A percentile compares a stretch with the other conserved stretches of the same genome.
Evolutionary conservation across 768 basidiomycete species (phyloP).

Genomic region (Panaeolus papilionaceus): DNA sequence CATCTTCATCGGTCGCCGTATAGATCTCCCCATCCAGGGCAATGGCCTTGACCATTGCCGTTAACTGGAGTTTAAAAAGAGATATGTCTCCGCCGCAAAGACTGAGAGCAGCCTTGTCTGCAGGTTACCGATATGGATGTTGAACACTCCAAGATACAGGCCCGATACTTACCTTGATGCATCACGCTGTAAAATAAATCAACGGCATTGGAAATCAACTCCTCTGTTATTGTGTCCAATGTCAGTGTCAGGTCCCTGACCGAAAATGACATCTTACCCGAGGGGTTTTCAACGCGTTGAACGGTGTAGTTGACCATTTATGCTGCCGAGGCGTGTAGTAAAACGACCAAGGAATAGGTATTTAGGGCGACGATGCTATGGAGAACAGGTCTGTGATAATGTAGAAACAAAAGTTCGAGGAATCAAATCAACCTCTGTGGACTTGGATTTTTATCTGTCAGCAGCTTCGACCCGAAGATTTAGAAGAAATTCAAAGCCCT

Average conservation of each 20-base stretch:
- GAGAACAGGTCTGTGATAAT: too few relatives aligned
- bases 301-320: slow-evolving; percentile 23
- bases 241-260: slow-evolving; percentile 13
- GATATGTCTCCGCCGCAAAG: slow-evolving; percentile 33
- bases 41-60: slow-evolving; percentile 33
- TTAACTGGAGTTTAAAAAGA: slow-evolving; percentile 31
- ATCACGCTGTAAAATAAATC: slow-evolving; percentile 31
- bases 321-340: background rate
- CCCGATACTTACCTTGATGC: slow-evolving; percentile 22
- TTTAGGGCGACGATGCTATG: background rate
- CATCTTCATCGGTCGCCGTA: slow-evolving; percentile 29
- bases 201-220: slow-evolving; percentile 25
- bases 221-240: slow-evolving; percentile 21
- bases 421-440: background rate
- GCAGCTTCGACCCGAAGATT: background rate
- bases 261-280: slow-evolving; percentile 19
- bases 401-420: too few relatives aligned
- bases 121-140: background rate
- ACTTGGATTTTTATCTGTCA: background rate
- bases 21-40: slow-evolving; percentile 36
- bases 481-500: slow-evolving; percentile 9
- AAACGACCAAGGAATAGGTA: background rate
- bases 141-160: background rate
- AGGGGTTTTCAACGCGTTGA: slow-evolving; percentile 26
- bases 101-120: slow-evolving; percentile 33